These are phyloP conservation scores for Gossypium davidsonii DNA, from an alignment of 441 rosid species.

Conservation along the genomic window DNA sequence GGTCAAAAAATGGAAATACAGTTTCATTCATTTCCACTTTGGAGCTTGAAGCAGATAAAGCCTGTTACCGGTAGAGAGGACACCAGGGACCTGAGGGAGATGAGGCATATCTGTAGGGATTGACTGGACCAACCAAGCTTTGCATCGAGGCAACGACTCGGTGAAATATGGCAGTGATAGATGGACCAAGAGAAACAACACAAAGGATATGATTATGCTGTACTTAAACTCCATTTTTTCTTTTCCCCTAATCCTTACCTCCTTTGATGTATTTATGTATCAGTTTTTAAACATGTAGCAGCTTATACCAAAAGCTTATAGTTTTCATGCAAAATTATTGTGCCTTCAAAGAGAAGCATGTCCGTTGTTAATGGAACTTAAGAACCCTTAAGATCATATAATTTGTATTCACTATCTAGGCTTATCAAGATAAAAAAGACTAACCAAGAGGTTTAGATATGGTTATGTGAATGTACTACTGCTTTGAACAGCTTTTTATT, in stretches of 20 bases:
- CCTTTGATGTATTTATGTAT: background rate
- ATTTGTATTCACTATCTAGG: background rate
- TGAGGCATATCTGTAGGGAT: constrained; percentile 87
- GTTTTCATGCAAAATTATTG: background rate
- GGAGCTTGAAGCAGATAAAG: background rate
- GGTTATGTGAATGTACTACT: background rate
- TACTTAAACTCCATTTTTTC: constrained; percentile 17
- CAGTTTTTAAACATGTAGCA: background rate
- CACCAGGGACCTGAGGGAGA: constrained; percentile 62
- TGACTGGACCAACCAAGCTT: constrained; percentile 91
- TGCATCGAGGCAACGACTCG: constrained; percentile 32
- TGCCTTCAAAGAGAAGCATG: constrained; percentile 4
- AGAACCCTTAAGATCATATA: background rate
- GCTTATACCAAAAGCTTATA: background rate
- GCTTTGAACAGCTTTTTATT: background rate
- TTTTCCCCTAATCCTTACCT: background rate
- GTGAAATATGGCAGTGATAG: constrained; percentile 21
- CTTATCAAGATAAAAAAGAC: background rate
- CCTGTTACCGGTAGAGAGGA: constrained; percentile 59
- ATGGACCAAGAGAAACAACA: constrained; percentile 24
- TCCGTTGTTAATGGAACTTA: background rate
- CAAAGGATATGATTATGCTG: constrained; percentile 2
- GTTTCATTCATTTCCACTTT: background rate
- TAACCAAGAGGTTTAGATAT: background rate
- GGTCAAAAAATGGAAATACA: background rate